phyloP scores from a whole-genome alignment of 129 eudicot genomes.

The Centaurea solstitialis region DNA sequence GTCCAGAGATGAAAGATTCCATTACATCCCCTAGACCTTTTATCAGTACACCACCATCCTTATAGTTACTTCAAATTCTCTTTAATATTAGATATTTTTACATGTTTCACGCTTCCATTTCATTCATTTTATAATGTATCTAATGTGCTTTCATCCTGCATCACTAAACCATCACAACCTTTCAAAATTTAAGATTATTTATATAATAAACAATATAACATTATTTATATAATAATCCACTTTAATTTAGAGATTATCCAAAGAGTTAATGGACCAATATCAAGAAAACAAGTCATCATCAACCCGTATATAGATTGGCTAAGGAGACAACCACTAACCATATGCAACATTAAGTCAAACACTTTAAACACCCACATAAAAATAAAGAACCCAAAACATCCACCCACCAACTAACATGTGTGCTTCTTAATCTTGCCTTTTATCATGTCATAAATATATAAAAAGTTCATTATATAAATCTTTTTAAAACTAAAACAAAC shows the following conservation, averaged over 20 bases:
- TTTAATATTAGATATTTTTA: neutral
- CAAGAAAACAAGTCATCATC: conserved; percentile 11
- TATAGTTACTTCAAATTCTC: neutral
- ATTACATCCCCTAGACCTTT: too few relatives aligned
- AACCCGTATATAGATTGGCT: neutral
- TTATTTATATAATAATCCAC: conserved; percentile 14
- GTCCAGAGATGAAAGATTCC: too few relatives aligned
- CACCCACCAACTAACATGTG: conserved; percentile 15
- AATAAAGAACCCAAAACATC: neutral
- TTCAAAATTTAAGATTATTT: neutral
- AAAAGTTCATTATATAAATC: neutral
- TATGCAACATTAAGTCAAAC: conserved; percentile 16
- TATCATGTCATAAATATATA: too few relatives aligned
- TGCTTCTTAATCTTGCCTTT: neutral
- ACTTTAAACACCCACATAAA: neutral
- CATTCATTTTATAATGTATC: too few relatives aligned
- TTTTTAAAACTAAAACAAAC: neutral
- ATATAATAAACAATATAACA: neutral
- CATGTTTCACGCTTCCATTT: neutral
- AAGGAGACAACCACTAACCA: conserved; percentile 28
- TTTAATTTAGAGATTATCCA: neutral
- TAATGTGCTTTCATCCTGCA: neutral
- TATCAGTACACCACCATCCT: too few relatives aligned
- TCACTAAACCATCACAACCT: neutral
- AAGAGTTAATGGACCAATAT: neutral